These are phyloP conservation scores for Aphanomyces astaci DNA, from an alignment of 352 stramenopile genomes.

Conservation along the genomic window DNA sequence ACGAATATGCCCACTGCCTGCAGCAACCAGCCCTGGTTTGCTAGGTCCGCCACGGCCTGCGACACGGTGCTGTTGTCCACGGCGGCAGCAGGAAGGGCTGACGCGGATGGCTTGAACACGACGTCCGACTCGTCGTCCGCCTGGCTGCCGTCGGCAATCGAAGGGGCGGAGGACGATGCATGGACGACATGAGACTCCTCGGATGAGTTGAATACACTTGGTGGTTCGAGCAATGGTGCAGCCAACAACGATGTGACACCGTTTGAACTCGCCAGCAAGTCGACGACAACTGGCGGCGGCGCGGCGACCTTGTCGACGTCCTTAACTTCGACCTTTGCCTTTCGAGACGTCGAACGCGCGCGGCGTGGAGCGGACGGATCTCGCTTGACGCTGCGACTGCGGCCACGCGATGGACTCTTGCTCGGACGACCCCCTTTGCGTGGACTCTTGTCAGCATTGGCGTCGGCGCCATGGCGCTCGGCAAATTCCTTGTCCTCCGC, in stretches of 20 bases:
- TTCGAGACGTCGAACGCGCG: background rate
- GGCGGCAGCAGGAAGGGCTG: background rate
- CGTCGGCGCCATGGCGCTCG: background rate
- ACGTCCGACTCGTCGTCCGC: background rate
- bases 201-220: no score
- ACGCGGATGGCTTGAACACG: background rate
- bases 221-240: no score
- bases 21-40: slow-evolving; percentile 4
- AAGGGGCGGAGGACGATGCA: no score
- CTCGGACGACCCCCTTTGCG: background rate
- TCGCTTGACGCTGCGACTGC: slow-evolving; percentile 8
- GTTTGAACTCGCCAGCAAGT: no score
- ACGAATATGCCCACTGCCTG: slow-evolving; percentile 5
- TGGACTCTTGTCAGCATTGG: background rate
- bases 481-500: no score
- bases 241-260: no score
- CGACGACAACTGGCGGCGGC: no score
- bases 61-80: background rate
- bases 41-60: background rate
- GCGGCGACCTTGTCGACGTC: no score
- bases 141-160: background rate
- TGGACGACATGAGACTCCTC: no score
- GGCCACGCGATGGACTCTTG: slow-evolving; percentile 18
- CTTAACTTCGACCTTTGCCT: background rate
- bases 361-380: background rate